phyloP scores from a whole-genome alignment of 768 basidiomycete genomes.

The Pisolithus tinctorius region DNA sequence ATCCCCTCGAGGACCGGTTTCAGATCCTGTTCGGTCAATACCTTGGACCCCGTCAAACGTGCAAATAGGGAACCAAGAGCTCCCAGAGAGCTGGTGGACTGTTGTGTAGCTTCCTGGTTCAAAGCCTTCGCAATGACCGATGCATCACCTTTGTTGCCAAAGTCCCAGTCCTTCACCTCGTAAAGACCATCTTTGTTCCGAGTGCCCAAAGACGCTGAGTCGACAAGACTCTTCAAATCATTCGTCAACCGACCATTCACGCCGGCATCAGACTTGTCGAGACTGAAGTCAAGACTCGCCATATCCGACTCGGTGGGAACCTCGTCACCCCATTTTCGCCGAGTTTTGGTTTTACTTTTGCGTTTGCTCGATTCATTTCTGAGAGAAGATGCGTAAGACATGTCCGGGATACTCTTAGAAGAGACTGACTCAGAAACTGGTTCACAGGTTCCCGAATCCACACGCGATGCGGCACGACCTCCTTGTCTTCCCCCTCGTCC shows the following conservation, averaged over 20 bases:
- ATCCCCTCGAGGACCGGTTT: conserved; percentile 86
- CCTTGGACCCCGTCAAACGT: conserved; percentile 78
- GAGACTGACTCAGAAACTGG: conserved; percentile 64
- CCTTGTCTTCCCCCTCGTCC: conserved; percentile 62
- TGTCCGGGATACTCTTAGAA: background rate
- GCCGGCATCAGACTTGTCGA: conserved; percentile 41
- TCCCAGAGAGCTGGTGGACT: conserved; percentile 45
- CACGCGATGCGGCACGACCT: conserved; percentile 40
- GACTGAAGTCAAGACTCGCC: conserved; percentile 86
- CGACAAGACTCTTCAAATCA: conserved; percentile 59
- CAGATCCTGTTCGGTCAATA: conserved; percentile 75
- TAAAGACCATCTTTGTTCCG: conserved; percentile 68
- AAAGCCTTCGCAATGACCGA: conserved; percentile 56
- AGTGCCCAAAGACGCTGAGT: conserved; percentile 69
- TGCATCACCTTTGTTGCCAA: conserved; percentile 38
- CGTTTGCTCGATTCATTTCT: conserved; percentile 58
- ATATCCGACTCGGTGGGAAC: conserved; percentile 80
- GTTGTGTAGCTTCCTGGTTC: conserved; percentile 32
- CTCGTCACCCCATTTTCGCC: conserved; percentile 91
- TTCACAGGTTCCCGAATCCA: conserved; percentile 45
- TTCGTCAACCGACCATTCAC: conserved; percentile 27
- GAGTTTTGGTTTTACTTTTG: conserved; percentile 60
- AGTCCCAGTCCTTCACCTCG: conserved; percentile 83
- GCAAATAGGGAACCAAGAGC: conserved; percentile 76
- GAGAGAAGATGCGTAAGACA: background rate